Evolutionary conservation across 768 basidiomycete species (phyloP), one percentile per base, ranked within the genome.

Genomic region (Tremella mesenterica): DNA sequence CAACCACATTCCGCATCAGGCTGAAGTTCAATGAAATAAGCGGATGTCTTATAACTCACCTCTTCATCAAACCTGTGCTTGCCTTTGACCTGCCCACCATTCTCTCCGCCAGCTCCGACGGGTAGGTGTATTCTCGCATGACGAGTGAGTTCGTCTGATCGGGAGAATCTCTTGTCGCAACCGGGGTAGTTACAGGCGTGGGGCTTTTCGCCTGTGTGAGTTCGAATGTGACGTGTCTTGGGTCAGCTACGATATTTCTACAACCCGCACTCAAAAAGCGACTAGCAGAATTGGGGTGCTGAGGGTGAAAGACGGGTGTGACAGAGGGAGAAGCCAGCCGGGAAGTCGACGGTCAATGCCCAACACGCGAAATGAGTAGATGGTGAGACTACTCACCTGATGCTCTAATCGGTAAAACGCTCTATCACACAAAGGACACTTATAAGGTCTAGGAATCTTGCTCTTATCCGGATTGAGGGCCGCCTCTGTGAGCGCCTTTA

Each of bases 111-210:
- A 82, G 86, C 72, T 82, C 88, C 31, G 82, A 85, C 50, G 83
- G 60, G 65, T 34, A 69, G 54, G 74, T 99, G 93, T 61, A 97
- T 99, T 44, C 93, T 81, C 0, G 87, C 85, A 69, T 99, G 93
- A 53, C 93, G 81, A 26, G 93, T 99, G 59, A 99, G 82, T 75
- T 99, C 93, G 77, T 99, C 93, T n/a, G 88, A 90, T 54, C 93
- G 84, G 16, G 88, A 91, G 74, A 99, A 99, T 4, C 91, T 85
- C 74, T 97, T 99, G 75, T 95, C 92, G 80, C 93, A 99, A n/a
- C 83, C 81, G 3, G 88, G 83, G 72, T 84, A 88, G 1, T 83
- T 84, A 80, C 93, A 99, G 20, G 82, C 80, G 65, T 96, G 96
- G 2, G 93, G 93, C 64, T 95, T 96, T 76, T 99, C 93, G 67